These are phyloP conservation scores for Ramalina intermedia DNA, from an alignment of 495 filamentous ascomycete genomes.

Conservation along the genomic window DNA sequence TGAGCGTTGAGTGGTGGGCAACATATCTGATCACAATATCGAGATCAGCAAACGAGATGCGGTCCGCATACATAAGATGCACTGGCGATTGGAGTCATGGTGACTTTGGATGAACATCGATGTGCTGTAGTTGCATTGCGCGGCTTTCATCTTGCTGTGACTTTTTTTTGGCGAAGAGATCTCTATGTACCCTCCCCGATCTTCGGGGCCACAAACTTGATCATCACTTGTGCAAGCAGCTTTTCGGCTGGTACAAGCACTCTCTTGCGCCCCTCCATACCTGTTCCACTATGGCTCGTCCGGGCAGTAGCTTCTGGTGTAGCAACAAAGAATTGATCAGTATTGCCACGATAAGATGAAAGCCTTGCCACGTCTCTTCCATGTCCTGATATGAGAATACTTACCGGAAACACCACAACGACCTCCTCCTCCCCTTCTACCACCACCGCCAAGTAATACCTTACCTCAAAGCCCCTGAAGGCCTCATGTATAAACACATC, in stretches of 20 bases:
- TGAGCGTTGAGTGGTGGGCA: no score
- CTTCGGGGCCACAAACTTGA: no score
- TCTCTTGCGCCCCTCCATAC: slow-evolving; percentile 71
- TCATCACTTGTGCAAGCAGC: slow-evolving; percentile 11
- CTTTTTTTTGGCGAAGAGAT: no score
- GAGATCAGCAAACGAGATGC: no score
- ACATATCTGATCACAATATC: no score
- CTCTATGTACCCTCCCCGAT: no score
- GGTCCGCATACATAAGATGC: no score
- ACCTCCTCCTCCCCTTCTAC: slow-evolving; percentile 82
- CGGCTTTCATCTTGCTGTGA: no score
- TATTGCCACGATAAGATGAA: no score
- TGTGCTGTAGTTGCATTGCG: no score
- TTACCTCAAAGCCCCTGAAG: slow-evolving; percentile 82
- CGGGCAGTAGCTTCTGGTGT: slow-evolving; percentile 48
- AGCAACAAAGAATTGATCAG: background rate
- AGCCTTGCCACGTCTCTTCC: background rate
- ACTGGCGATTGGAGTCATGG: no score
- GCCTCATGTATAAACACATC: slow-evolving; percentile 94
- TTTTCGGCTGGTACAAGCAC: slow-evolving; percentile 60
- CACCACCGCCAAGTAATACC: slow-evolving; percentile 78
- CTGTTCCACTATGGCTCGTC: slow-evolving; percentile 54
- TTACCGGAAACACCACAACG: slow-evolving; percentile 81
- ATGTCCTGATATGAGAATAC: slow-evolving; percentile 10
- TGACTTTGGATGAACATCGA: no score